Base-by-base conservation (phyloP, 176 grass and related monocot species). In the Oryza australiensis region DNA sequence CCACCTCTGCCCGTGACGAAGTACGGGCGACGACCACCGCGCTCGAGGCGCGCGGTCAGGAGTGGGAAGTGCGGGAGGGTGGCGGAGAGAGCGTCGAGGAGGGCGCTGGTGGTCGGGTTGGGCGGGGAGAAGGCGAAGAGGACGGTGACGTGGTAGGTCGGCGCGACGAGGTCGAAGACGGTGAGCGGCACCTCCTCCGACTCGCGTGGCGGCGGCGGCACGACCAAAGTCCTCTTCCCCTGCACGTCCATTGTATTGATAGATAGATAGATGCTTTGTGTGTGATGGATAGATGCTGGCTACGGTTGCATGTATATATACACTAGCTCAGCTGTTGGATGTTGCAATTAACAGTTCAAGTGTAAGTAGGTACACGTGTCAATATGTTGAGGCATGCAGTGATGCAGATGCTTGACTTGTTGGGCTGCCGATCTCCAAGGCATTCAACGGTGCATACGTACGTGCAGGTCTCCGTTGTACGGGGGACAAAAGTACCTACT, bases 91-190 rank as follows among this genome's bases (percentile, higher is more conserved):
- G 82, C 86, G 35, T 3, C 22, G 30, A 88, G 12, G 20, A 92
- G 82, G 1, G 38, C 26, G 11, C 16, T 12, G 33, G 15, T 80
- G 48, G 83, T 62, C 3, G 90, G 86, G 60, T 87, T 88, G 4
- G 90, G 90, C 9, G 90, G 26, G 20, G 74, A 2, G 74, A 83
- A 92, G 26, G 79, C 83, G 79, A 79, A 92, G 83, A 92, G 74
- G 22, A 88, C 83, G 26, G 83, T 84, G 51, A 86, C 37, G 82
- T 92, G 83, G 86, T 88, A 83, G 32, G 84, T 24, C 14, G 68
- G 55, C 23, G 90, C 86, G 7, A 78, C 80, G 70, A 76, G 90
- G 79, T 86, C 90, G 82, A 92, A 88, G 3, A 88, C 45, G 32
- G 86, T 88, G 79, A 85, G 79, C 7, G 82, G 86, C 12, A 80